Evolutionary conservation across 1,284 basidiomycete species (phyloP).

Genomic region (Ceratorhiza oryzae-sativae): DNA sequence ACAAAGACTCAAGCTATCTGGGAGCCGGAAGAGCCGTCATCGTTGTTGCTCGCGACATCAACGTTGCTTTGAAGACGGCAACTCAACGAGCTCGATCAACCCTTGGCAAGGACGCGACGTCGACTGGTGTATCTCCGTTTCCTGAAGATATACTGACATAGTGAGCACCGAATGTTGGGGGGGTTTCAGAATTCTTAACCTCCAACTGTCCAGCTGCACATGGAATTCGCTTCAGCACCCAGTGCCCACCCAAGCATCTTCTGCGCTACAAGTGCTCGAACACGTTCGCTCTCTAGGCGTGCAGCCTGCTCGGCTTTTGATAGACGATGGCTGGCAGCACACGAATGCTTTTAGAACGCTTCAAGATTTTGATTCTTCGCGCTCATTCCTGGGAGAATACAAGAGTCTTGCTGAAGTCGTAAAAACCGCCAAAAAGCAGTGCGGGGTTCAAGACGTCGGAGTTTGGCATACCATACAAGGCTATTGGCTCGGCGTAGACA

Average conservation of each 20-base stretch:
- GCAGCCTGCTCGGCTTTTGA: constrained; percentile 39
- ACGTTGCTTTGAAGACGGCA: constrained; percentile 28
- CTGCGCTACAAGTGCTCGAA: constrained; percentile 37
- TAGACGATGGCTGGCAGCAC: constrained; percentile 43
- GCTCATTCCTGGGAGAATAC: constrained; percentile 39
- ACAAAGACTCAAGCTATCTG: neutral
- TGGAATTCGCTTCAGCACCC: constrained; percentile 43
- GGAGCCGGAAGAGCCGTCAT: constrained; percentile 14
- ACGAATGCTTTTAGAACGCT: constrained; percentile 30
- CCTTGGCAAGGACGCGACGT: neutral
- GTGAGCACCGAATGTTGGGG: constrained; percentile 12
- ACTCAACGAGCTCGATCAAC: constrained; percentile 23
- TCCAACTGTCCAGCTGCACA: constrained; percentile 36
- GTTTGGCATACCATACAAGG: constrained; percentile 43
- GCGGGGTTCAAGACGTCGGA: constrained; percentile 39
- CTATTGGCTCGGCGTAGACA: constrained; percentile 42
- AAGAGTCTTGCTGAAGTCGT: constrained; percentile 38
- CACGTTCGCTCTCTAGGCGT: constrained; percentile 37
- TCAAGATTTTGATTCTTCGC: constrained; percentile 35
- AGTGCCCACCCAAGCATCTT: constrained; percentile 24
- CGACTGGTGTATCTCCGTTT: neutral
- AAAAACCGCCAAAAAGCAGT: constrained; percentile 35
- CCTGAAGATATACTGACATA: constrained; percentile 39
- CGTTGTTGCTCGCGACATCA: constrained; percentile 27
- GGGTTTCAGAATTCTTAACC: neutral